Base-by-base conservation (phyloP, 768 basidiomycete genomes). In the Boletus subparvulus region DNA sequence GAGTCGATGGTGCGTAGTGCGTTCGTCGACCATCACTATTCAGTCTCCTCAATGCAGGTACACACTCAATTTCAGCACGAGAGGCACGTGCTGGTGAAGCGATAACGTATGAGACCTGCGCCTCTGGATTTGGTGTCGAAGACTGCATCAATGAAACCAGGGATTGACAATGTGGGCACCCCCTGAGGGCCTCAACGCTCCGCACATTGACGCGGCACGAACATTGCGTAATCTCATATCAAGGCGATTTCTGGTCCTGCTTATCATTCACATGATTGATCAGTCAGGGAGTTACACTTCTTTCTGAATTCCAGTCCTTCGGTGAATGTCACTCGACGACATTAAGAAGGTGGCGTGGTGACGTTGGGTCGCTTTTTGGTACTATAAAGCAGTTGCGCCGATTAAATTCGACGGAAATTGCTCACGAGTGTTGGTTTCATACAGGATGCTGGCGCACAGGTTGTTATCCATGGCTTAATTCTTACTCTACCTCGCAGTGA, bases 321-420 rank as follows among this genome's bases (percentile, higher is more conserved):
- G 40, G 43, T 2, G 26, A 47, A 47, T 48, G 42, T 41, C 60
- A 47, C 48, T 37, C 42, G 24, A 46, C 40, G 28, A 46, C 49
- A 59, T 56, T 32, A 52, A 40, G 52, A 59, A 49, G 40, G 50
- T 54, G 53, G 47, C 46, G 26, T 12, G 21, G 57, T 62, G 55
- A 59, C 55, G 51, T 62, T 55, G 41, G 36, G 32, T 49, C 41
- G 43, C 46, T 36, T 50, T 58, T 53, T 40, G 47, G 36, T 56
- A 28, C 28, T 28, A 51, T 57, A 56, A 52, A 42, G 26, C 50
- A 41, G 33, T 61, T 61, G 56, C 67, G 64, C 62, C 65, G 65
- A 61, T 58, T 55, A 48, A 59, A 61, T 64, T 40, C 44, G 26
- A 55, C 66, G 68, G 68, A 68, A 60, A 68, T 68, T 67, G 61